Base-by-base conservation (phyloP, 805 yeast genomes). In the Candida rishiriensis region DNA sequence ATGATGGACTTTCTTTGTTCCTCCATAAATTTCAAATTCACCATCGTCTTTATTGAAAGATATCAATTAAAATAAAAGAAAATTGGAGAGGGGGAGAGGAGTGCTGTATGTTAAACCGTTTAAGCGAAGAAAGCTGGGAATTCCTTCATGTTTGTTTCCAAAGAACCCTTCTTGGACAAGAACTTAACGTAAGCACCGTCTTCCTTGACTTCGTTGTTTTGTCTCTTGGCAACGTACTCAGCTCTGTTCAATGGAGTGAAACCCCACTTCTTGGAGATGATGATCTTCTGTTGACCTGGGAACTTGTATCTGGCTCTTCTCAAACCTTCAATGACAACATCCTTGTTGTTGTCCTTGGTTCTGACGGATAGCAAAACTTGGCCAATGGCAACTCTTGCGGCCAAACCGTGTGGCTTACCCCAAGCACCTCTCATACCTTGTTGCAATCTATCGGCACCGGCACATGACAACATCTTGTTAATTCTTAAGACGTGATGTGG, bases 381-480 rank as follows among this genome's bases (percentile, higher is more conserved):
- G 71, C 99, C 99, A 76, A 93, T 93, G 79, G 78, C 78, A 73
- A 93, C 98, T 77, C 99, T 89, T 68, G 99, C 99, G 66, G 98
- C 99, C 69, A 89, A 81, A 83, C 99, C 99, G 68, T 90, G 97
- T 69, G 99, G 99, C 83, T 93, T 93, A 89, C 99, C 99, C 98
- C 98, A 93, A 72, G 99, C 99, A 83, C 95, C 95, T 88, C 99
- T 91, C 99, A 93, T 93, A 90, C 99, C 99, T 81, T 93, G 98
- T 82, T 93, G 99, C 79, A 93, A 85, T 87, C 99, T 89, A 91
- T 93, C 99, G 73, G 99, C 99, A 88, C 99, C 99, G 81, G 99
- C 99, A 83, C 99, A 93, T 71, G 99, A 93, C 96, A 93, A 89
- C 99, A 93, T 93, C 88, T 93, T 93, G 93, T 93, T 93, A 83